Percentiles rank a stretch among this genome's conserved stretches.
These are phyloP conservation scores for Apiotrichum mycotoxinovorans DNA, from an alignment of 1,284 basidiomycete species.

Conservation along the genomic window DNA sequence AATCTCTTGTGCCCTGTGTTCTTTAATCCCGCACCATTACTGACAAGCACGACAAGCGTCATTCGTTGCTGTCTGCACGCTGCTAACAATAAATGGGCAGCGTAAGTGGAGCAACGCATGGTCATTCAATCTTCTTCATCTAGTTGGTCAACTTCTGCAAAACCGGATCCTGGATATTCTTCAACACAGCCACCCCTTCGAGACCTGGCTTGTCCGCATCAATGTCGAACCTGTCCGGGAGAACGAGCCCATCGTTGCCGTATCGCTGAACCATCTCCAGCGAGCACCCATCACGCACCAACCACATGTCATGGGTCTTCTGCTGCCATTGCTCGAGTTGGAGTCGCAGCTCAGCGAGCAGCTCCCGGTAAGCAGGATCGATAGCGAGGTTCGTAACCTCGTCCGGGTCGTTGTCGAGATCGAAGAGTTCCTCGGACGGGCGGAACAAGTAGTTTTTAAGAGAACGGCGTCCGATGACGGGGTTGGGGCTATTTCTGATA, in stretches of 20 bases:
- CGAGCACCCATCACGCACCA: constrained; percentile 19
- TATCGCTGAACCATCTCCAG: constrained; percentile 12
- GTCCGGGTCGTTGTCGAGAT: constrained; percentile 23
- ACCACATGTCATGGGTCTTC: constrained; percentile 21
- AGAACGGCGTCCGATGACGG: constrained; percentile 17
- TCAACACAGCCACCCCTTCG: not conserved
- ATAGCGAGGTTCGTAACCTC: constrained; percentile 24
- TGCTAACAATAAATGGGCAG: no score
- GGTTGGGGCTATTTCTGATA: constrained; percentile 13
- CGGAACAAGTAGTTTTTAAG: constrained; percentile 21
- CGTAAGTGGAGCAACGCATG: no score
- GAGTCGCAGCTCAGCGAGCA: constrained; percentile 9
- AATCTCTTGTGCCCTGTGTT: no score
- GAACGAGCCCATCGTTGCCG: constrained; percentile 2
- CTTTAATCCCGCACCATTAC: no score
- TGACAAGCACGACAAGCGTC: no score
- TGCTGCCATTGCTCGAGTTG: constrained; percentile 24
- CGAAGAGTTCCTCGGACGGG: constrained; percentile 24
- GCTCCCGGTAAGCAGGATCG: constrained; percentile 8
- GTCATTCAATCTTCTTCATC: no score
- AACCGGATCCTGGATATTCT: not conserved
- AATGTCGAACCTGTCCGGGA: constrained; percentile 11
- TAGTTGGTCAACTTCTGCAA: constrained; percentile 4
- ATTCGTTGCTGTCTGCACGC: no score
- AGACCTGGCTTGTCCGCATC: constrained; percentile 8